Percentiles rank a stretch among this genome's conserved stretches.
phyloP scores from a whole-genome alignment of 1,284 basidiomycete species.

The Sporisorium exsertum region DNA sequence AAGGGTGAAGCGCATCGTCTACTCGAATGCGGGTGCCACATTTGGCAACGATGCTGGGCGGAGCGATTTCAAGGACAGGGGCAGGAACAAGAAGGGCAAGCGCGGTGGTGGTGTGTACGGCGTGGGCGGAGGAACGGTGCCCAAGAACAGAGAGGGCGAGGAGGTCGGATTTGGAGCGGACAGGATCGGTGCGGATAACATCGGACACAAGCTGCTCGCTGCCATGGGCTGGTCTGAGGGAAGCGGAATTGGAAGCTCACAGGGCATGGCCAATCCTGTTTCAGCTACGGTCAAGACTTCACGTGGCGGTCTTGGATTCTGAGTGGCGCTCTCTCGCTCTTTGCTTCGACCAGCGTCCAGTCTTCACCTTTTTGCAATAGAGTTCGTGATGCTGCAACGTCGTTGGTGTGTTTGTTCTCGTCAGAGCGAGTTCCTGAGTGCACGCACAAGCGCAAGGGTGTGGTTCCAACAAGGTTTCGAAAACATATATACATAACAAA shows the following conservation, averaged over 20 bases:
- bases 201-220: conserved; percentile 64
- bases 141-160: conserved; percentile 63
- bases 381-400: background rate
- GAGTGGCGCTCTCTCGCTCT: background rate
- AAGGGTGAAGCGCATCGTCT: conserved; percentile 52
- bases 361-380: background rate
- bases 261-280: conserved; percentile 64
- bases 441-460: background rate
- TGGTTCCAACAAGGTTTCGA: background rate
- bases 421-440: background rate
- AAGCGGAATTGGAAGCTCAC: conserved; percentile 58
- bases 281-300: conserved; percentile 64
- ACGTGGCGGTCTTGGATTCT: conserved; percentile 64
- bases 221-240: conserved; percentile 68
- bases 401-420: background rate
- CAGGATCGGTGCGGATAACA: conserved; percentile 65
- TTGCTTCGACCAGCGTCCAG: background rate
- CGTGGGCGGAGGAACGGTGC: conserved; percentile 46
- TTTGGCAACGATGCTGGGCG: conserved; percentile 50
- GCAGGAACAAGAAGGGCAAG: conserved; percentile 32
- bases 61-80: conserved; percentile 38
- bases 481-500: background rate
- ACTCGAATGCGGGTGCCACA: conserved; percentile 42
- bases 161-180: conserved; percentile 65
- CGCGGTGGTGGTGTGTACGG: conserved; percentile 28